Evolutionary conservation across 257 asterid genomes (phyloP).

Genomic region (Gentiana macrophylla): DNA sequence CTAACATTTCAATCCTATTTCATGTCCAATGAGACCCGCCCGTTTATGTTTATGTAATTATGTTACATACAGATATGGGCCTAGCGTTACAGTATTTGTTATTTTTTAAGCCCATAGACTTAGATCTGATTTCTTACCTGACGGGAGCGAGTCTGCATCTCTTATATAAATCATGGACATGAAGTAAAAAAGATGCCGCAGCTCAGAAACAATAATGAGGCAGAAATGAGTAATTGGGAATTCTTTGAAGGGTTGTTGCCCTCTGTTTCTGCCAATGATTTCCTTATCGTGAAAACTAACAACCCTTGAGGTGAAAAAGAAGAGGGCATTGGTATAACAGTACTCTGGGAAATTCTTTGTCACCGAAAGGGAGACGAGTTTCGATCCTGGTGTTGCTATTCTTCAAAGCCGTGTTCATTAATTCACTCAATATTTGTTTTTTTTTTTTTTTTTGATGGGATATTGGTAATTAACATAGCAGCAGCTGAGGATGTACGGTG

Average conservation of each 20-base stretch:
- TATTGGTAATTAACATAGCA: too few relatives aligned
- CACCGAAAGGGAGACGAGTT: not conserved
- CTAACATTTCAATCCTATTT: too few relatives aligned
- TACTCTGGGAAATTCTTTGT: not conserved
- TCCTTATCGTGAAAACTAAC: not conserved
- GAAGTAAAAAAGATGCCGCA: not conserved
- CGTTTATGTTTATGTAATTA: too few relatives aligned
- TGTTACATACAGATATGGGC: too few relatives aligned
- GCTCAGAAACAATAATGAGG: constrained; percentile 18
- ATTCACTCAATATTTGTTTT: not conserved
- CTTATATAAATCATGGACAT: too few relatives aligned
- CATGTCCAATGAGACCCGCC: too few relatives aligned
- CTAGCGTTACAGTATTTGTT: too few relatives aligned
- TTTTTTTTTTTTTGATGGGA: not conserved
- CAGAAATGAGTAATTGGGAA: constrained; percentile 7
- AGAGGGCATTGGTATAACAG: too few relatives aligned
- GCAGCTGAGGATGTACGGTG: too few relatives aligned
- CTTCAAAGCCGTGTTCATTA: not conserved
- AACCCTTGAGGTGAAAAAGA: not conserved
- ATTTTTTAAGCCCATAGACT: too few relatives aligned
- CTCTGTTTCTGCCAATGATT: constrained; percentile 14
- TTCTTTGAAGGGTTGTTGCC: constrained; percentile 18
- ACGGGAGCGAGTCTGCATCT: too few relatives aligned
- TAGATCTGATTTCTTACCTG: too few relatives aligned
- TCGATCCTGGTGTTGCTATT: not conserved